Percentiles rank a stretch among this genome's conserved stretches.
These are phyloP conservation scores for Monosporozyma aerobia DNA, from an alignment of 805 yeast species.

Conservation along the genomic window DNA sequence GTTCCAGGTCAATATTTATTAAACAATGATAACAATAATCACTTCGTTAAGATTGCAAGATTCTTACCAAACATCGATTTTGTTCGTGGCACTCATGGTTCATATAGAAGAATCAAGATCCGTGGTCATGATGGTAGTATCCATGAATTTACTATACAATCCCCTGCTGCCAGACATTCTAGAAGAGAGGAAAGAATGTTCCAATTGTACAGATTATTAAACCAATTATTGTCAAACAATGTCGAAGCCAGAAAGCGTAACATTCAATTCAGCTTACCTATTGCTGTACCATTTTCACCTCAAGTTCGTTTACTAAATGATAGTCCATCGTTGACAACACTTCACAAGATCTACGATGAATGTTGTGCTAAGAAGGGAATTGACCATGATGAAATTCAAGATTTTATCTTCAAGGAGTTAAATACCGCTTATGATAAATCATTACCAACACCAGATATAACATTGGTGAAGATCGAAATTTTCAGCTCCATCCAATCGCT, in stretches of 20 bases:
- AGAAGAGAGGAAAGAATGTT: slow-evolving; percentile 92
- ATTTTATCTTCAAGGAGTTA: slow-evolving; percentile 74
- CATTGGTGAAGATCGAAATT: slow-evolving; percentile 85
- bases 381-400: slow-evolving; percentile 82
- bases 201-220: slow-evolving; percentile 84
- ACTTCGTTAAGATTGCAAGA: slow-evolving; percentile 86
- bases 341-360: slow-evolving; percentile 81
- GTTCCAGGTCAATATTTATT: slow-evolving; percentile 93
- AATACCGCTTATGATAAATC: slow-evolving; percentile 91
- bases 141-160: slow-evolving; percentile 92
- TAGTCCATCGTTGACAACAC: slow-evolving; percentile 55
- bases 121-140: slow-evolving; percentile 90
- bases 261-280: slow-evolving; percentile 76
- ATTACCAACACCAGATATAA: slow-evolving; percentile 83
- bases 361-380: slow-evolving; percentile 65
- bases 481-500: slow-evolving; percentile 81
- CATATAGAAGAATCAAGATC: slow-evolving; percentile 80
- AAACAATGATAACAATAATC: slow-evolving; percentile 80
- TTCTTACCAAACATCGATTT: slow-evolving; percentile 83
- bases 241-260: slow-evolving; percentile 85
- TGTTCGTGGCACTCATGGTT: slow-evolving; percentile 81
- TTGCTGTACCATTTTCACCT: slow-evolving; percentile 89
- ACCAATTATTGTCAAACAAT: slow-evolving; percentile 66
- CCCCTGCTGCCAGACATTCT: slow-evolving; percentile 95
- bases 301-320: slow-evolving; percentile 90